A percentile compares a stretch with the other conserved stretches of the same genome.
phyloP scores from a whole-genome alignment of 2,329 filamentous ascomycete genomes.

The Ophiosphaerella herpotricha region DNA sequence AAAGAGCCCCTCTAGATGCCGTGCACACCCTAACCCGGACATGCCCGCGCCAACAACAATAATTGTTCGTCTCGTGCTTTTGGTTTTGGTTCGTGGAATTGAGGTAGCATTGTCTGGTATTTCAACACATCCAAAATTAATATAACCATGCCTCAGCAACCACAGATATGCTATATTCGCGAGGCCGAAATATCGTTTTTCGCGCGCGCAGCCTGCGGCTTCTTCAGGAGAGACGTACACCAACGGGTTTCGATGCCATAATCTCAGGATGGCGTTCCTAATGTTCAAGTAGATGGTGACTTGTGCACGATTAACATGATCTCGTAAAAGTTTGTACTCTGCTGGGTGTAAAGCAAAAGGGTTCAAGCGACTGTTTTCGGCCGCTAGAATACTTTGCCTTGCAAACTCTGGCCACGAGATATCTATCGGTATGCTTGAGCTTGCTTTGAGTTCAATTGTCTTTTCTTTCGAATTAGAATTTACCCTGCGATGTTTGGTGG shows the following conservation, averaged over 20 bases:
- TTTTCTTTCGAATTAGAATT: constrained; percentile 31
- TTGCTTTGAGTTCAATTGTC: constrained; percentile 55
- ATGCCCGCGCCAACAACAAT: constrained; percentile 93
- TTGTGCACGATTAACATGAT: constrained; percentile 83
- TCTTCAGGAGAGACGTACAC: constrained; percentile 81
- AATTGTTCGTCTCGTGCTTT: constrained; percentile 69
- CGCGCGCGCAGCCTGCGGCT: constrained; percentile 87
- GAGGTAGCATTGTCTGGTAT: constrained; percentile 57
- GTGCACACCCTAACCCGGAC: constrained; percentile 86
- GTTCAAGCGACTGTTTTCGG: constrained; percentile 85
- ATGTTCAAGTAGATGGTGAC: constrained; percentile 97
- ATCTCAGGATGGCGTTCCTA: constrained; percentile 85
- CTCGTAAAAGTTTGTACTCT: constrained; percentile 79
- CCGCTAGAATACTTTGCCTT: constrained; percentile 86
- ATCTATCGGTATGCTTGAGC: constrained; percentile 80
- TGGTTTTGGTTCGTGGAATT: constrained; percentile 44
- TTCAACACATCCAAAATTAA: constrained; percentile 93
- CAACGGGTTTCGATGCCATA: constrained; percentile 88
- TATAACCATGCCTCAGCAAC: constrained; percentile 87
- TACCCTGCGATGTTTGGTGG: constrained; percentile 23
- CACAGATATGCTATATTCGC: constrained; percentile 90
- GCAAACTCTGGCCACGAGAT: constrained; percentile 79
- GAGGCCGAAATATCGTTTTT: constrained; percentile 84
- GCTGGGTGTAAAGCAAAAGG: constrained; percentile 85
- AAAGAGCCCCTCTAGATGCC: constrained; percentile 87